Evolutionary conservation across 768 basidiomycete genomes (phyloP), one percentile per base, ranked within the genome.

Genomic region (Tricholoma hemisulphureum): DNA sequence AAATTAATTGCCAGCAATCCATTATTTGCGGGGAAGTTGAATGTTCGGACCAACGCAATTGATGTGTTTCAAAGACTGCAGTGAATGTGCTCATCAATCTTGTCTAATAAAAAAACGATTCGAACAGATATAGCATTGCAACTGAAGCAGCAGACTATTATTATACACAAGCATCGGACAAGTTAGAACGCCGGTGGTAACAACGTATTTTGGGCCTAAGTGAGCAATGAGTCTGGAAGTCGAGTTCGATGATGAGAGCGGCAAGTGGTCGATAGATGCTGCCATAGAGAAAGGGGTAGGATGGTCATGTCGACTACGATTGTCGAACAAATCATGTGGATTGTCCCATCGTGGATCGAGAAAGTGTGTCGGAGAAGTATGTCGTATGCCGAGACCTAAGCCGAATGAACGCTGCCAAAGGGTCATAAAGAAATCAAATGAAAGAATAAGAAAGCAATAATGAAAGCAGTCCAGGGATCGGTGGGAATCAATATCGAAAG

Each of bases 271-370:
- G 58, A 56, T 53, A 39, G 56, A 58, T 65, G 67, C 63, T 55
- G 70, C 65, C 66, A 62, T 29, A 60, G 63, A 53, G 61, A 62
- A 53, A 57, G 20, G 58, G 60, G 59, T 62, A 59, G 55, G 58
- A 60, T 60, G 71, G 67, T 64, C 64, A 29, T 21, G 26, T 64
- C 61, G 59, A 54, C 50, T 53, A 37, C 45, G 53, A 48, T 26
- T 50, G 57, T 48, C 60, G 60, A 63, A 67, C 62, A 61, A 63
- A 2, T 53, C 54, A 53, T 21, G 60, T 29, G 46, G 28, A n/a
- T 23, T 29, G 43, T 45, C 45, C 39, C 14, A 20, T 58, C n/a
- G 52, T 35, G 51, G n/a, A 26, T 34, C 52, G 52, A 48, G 20
- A n/a, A 39, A 26, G 31, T 16, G 48, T 6, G 41, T 54, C 29